phyloP scores from a whole-genome alignment of 2,329 filamentous ascomycete species.

The Diaporthe citri region DNA sequence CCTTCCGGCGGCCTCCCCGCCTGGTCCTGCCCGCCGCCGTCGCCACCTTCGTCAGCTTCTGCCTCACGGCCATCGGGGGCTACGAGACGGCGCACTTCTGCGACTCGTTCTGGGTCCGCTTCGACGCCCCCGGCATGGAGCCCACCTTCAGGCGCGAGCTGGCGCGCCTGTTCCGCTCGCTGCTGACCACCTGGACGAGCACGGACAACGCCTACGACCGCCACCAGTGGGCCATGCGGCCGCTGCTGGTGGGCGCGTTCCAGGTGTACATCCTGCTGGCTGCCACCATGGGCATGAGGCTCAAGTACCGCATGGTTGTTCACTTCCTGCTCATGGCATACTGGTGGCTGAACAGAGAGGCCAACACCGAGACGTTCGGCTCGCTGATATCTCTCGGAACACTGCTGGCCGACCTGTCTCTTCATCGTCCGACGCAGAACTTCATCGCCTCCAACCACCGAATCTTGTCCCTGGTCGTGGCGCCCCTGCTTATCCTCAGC shows the following conservation, averaged over 20 bases:
- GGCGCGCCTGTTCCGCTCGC: conserved; percentile 56
- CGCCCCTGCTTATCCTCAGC: conserved; percentile 52
- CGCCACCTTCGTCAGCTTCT: conserved; percentile 63
- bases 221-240: conserved; percentile 67
- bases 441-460: conserved; percentile 57
- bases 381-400: conserved; percentile 65
- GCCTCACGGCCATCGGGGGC: conserved; percentile 60
- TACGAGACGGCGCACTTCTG: conserved; percentile 61
- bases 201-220: conserved; percentile 65
- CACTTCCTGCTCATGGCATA: conserved; percentile 60
- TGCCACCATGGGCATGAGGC: conserved; percentile 61
- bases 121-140: conserved; percentile 59
- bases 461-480: conserved; percentile 49
- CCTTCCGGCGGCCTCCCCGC: conserved; percentile 65
- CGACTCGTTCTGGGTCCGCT: conserved; percentile 64
- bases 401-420: conserved; percentile 63
- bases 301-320: conserved; percentile 59
- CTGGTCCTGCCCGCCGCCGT: conserved; percentile 65
- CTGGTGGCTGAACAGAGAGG: conserved; percentile 60
- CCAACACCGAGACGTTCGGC: conserved; percentile 65
- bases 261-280: conserved; percentile 62
- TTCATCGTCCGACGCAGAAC: conserved; percentile 58
- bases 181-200: conserved; percentile 63
- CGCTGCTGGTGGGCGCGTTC: conserved; percentile 62
- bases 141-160: conserved; percentile 60